Evolutionary conservation across 192 early-diverging fungal species (phyloP).

Genomic region (Neocallimastix lanati): DNA sequence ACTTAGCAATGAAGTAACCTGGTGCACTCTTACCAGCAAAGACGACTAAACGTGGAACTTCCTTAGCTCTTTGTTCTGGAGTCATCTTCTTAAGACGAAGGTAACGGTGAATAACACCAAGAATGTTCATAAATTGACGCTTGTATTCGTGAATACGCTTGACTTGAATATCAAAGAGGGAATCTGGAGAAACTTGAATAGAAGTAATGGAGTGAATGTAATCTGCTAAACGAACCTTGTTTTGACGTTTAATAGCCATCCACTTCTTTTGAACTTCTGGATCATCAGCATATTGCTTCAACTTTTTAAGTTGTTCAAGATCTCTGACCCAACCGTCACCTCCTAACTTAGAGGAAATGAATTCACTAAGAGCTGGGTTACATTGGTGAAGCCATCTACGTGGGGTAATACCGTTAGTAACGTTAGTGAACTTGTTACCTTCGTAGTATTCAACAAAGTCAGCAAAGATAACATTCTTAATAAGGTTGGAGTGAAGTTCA

Average conservation of each 20-base stretch:
- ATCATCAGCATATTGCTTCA: conserved; percentile 48
- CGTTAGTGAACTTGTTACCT: conserved; percentile 77
- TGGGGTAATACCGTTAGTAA: conserved; percentile 95
- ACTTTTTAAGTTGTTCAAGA: conserved; percentile 37
- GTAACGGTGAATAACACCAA: conserved; percentile 89
- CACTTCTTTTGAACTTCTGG: conserved; percentile 58
- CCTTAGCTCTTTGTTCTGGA: conserved; percentile 36
- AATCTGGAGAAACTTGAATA: conserved; percentile 61
- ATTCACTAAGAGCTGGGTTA: conserved; percentile 64
- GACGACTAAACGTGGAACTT: conserved; percentile 71
- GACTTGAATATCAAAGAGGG: conserved; percentile 85
- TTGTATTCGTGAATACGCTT: conserved; percentile 99
- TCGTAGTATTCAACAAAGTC: conserved; percentile 86
- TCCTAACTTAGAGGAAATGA: conserved; percentile 69
- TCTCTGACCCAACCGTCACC: conserved; percentile 60
- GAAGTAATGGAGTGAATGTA: conserved; percentile 53
- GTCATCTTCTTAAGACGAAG: conserved; percentile 59
- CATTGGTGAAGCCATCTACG: conserved; percentile 88
- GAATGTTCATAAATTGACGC: conserved; percentile 97
- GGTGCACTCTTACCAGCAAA: conserved; percentile 96
- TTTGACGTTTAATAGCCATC: conserved; percentile 75
- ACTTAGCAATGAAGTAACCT: conserved; percentile 96
- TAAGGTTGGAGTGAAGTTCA: conserved; percentile 61
- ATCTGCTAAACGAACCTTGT: conserved; percentile 77
- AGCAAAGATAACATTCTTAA: conserved; percentile 64